Evolutionary conservation across 495 filamentous ascomycete species (phyloP), one percentile per base, ranked within the genome.

Genomic region (Chaetomium cochliodes): DNA sequence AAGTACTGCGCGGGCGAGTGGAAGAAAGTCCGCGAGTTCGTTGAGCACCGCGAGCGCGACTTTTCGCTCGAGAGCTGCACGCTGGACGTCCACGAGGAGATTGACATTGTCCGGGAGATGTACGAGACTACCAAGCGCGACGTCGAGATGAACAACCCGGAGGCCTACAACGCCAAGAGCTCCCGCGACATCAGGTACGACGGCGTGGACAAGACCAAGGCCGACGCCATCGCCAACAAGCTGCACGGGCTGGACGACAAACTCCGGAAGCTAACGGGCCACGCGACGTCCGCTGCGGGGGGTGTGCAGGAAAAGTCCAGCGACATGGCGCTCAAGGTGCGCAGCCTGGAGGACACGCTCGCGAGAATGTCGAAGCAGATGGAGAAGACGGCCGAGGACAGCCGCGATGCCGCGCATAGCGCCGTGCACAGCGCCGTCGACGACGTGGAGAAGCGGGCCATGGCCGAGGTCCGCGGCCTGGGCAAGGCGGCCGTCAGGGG

Each of bases 31-130:
- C 57, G 57, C 25, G 57, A 59, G 25, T 59, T 18, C 57, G 41
- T 59, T 15, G 57, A 59, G 41, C 57, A 59, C 42, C 41, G 57
- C 23, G 57, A 59, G 57, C 57, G 57, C 42, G 57, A 59, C 42
- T 49, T 59, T 11, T 20, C 57, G 0, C 41, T 49, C 57, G 42
- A 59, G 15, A 18, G 41, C 25, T 59, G 57, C 57, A 33, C 57
- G n/a, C 57, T 59, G 6, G 57, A 59, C 26, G 42, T 59, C 42
- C 33, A 59, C 57, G 42, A 59, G 41, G 57, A 49, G 20, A 28
- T 59, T 42, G 41, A 59, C 42, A 16, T 5, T 1, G 16, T 59
- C 25, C 20, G 57, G 0, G 57, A 47, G 2, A 59, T 59, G 57
- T 59, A 59, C 57, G 57, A 59, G 12, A 33, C 16, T 16, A 59